These are phyloP conservation scores for Aureobasidium sp. DNA, from an alignment of 2,329 filamentous ascomycete species.

Conservation along the genomic window DNA sequence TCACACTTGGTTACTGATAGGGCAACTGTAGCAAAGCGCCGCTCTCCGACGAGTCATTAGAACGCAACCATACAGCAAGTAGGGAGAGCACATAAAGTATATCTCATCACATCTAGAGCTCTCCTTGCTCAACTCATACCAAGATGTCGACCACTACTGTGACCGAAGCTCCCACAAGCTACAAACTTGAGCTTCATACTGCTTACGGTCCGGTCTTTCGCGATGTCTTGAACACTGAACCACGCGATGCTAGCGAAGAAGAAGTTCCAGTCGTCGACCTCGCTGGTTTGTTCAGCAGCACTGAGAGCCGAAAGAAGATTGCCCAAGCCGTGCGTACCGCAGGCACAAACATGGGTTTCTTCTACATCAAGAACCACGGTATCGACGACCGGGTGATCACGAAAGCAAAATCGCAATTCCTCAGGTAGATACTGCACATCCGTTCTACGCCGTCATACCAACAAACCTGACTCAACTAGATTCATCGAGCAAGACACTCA, in stretches of 20 bases:
- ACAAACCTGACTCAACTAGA: background rate
- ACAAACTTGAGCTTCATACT: conserved; percentile 2
- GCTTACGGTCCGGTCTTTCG: conserved; percentile 6
- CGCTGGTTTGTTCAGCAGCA: conserved; percentile 30
- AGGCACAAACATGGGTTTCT: conserved; percentile 39
- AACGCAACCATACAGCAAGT: background rate
- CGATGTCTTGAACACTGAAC: background rate
- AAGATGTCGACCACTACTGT: background rate
- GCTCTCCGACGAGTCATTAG: background rate
- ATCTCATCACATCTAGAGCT: background rate
- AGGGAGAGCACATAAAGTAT: background rate
- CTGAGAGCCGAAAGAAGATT: conserved; percentile 33
- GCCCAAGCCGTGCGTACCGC: conserved; percentile 37
- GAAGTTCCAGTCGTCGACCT: conserved; percentile 35
- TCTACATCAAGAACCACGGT: conserved; percentile 32
- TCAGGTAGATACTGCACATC: background rate
- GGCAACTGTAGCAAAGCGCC: background rate
- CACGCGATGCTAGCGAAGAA: conserved; percentile 1
- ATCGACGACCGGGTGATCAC: conserved; percentile 24
- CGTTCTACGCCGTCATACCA: background rate
- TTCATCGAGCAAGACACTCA: conserved; percentile 46
- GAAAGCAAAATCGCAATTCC: conserved; percentile 17
- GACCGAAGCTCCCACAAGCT: background rate
- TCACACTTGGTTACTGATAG: background rate
- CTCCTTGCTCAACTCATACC: background rate